Conservation (phyloP, 2,329 filamentous ascomycete species). For the Ceratocystis diversiconidia region DNA sequence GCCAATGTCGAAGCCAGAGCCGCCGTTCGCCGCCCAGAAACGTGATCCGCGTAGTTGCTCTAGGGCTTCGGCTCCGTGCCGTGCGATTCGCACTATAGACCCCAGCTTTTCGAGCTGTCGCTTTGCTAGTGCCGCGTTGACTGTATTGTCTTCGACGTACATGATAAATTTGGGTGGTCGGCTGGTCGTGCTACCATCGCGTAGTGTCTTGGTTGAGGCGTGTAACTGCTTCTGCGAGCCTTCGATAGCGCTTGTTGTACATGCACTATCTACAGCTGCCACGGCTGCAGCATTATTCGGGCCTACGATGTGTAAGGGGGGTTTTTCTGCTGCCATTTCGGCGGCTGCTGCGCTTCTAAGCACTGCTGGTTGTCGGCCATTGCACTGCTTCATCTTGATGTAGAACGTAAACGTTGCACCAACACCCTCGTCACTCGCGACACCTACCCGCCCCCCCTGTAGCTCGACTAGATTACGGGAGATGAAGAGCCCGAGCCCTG, state of each 20-base stretch:
- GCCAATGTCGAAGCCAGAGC: slow-evolving; percentile 40
- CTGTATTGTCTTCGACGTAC: slow-evolving; percentile 54
- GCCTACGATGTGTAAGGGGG: too few relatives aligned
- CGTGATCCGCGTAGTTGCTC: slow-evolving; percentile 41
- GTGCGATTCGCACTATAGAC: slow-evolving; percentile 47
- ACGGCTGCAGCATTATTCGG: too few relatives aligned
- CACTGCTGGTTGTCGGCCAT: too few relatives aligned
- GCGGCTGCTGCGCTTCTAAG: too few relatives aligned
- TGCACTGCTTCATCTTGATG: slow-evolving; percentile 49
- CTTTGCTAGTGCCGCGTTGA: slow-evolving; percentile 51
- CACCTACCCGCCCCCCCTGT: slow-evolving; percentile 65
- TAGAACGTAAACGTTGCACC: slow-evolving; percentile 69
- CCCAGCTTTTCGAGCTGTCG: slow-evolving; percentile 47
- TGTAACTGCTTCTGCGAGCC: too few relatives aligned
- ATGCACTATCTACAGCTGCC: too few relatives aligned
- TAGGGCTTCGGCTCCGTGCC: slow-evolving; percentile 49
- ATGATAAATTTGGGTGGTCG: slow-evolving; percentile 38
- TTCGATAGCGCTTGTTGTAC: too few relatives aligned
- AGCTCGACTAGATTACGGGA: slow-evolving; percentile 61
- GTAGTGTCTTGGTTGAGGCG: too few relatives aligned
- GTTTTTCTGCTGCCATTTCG: too few relatives aligned
- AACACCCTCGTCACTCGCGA: slow-evolving; percentile 49
- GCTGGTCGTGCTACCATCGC: slow-evolving; percentile 19
- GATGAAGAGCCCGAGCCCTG: slow-evolving; percentile 60
- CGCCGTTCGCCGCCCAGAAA: slow-evolving; percentile 39